phyloP scores from a whole-genome alignment of 768 basidiomycete species.

The Lepiota brunneoincarnata region DNA sequence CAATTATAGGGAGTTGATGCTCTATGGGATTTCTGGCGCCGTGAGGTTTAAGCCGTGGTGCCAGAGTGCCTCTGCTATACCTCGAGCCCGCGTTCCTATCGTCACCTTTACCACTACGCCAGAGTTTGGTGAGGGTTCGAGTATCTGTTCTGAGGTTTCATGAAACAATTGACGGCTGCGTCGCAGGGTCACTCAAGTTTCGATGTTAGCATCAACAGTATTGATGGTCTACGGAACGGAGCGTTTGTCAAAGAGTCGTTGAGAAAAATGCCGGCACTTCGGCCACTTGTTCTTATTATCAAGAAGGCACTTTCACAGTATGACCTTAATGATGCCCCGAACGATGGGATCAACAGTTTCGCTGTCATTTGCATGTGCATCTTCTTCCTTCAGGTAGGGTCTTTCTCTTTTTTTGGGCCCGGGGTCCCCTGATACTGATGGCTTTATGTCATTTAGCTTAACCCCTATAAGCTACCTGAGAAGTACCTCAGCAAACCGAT shows the following conservation, averaged over 20 bases:
- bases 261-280: constrained; percentile 51
- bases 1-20: constrained; percentile 24
- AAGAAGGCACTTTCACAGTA: constrained; percentile 62
- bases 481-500: constrained; percentile 44
- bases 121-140: constrained; percentile 30
- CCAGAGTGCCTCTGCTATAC: constrained; percentile 27
- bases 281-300: constrained; percentile 58
- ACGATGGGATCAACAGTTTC: constrained; percentile 68
- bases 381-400: constrained; percentile 63
- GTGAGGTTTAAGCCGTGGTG: constrained; percentile 45
- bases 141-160: not conserved
- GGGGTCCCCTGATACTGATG: not conserved
- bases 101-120: constrained; percentile 52
- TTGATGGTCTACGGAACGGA: constrained; percentile 51
- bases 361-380: constrained; percentile 60
- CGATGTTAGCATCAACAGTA: constrained; percentile 69
- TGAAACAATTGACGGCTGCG: not conserved
- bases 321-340: constrained; percentile 60
- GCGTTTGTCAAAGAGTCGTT: constrained; percentile 52
- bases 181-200: constrained; percentile 51
- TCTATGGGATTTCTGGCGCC: constrained; percentile 46
- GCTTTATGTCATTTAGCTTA: constrained; percentile 36
- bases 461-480: constrained; percentile 53
- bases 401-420: not conserved
- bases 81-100: constrained; percentile 52